Evolutionary conservation across 176 grass and related monocot species (phyloP).

Genomic region (Triticum urartu): DNA sequence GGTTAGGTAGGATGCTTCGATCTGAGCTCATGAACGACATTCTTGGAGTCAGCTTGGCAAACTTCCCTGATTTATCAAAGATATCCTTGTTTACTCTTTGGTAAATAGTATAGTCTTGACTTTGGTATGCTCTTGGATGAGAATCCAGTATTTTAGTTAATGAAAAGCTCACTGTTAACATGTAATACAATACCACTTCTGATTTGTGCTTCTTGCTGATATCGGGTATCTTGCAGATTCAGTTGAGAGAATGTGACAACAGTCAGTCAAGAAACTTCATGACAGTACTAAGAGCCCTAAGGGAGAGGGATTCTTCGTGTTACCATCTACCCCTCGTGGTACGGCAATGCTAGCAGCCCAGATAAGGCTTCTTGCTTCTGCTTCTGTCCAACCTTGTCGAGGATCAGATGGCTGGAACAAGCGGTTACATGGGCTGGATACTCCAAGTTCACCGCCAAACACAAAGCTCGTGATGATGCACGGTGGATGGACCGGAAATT

Average conservation of each 20-base stretch:
- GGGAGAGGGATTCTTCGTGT: slow-evolving; percentile 63
- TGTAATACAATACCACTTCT: not conserved
- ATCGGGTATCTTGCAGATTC: slow-evolving; percentile 41
- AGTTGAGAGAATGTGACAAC: slow-evolving; percentile 54
- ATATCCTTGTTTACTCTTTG: slow-evolving; percentile 21
- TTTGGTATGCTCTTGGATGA: not conserved
- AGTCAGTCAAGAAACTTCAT: slow-evolving; percentile 53
- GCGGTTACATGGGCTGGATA: slow-evolving; percentile 81
- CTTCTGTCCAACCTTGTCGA: slow-evolving; percentile 56
- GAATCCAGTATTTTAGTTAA: not conserved
- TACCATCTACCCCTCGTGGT: slow-evolving; percentile 66
- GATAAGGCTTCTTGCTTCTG: slow-evolving; percentile 61
- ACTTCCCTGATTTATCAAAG: slow-evolving; percentile 89
- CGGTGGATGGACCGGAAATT: not conserved
- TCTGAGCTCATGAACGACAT: no score
- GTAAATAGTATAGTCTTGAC: not conserved
- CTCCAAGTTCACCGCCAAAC: slow-evolving; percentile 36
- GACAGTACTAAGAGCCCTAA: slow-evolving; percentile 49
- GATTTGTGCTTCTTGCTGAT: not conserved
- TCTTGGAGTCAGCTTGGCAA: slow-evolving; percentile 30
- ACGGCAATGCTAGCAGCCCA: slow-evolving; percentile 82
- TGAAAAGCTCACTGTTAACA: not conserved
- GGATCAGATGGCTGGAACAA: slow-evolving; percentile 73
- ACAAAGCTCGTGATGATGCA: slow-evolving; percentile 45
- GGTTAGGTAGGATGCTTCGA: no score